Percentiles rank a stretch among this genome's conserved stretches.
phyloP scores from a whole-genome alignment of 345 rosid species.

The Euphorbia pulcherrima region DNA sequence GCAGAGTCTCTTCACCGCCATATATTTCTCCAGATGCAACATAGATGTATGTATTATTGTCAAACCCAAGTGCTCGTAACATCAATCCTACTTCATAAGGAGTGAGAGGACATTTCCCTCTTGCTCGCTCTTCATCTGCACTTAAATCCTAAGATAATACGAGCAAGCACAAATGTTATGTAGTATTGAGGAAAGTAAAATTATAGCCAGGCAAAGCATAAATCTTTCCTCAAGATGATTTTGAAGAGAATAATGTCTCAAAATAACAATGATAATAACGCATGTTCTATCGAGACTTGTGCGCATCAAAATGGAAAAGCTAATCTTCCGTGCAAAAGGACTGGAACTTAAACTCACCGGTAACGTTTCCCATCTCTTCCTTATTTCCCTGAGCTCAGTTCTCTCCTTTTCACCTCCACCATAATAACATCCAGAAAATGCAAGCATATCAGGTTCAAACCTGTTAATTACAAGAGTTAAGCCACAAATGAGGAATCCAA shows the following conservation, averaged over 20 bases:
- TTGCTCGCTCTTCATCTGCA: constrained; percentile 77
- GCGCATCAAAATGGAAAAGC: neutral
- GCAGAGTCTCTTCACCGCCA: constrained; percentile 86
- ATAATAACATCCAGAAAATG: constrained; percentile 96
- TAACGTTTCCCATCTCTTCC: constrained; percentile 94
- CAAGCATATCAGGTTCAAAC: constrained; percentile 99
- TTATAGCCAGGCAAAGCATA: neutral
- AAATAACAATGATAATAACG: neutral
- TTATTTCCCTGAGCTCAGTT: constrained; percentile 77
- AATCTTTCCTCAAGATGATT: neutral
- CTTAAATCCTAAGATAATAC: constrained; percentile 60
- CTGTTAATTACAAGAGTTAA: constrained; percentile 30
- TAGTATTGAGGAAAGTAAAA: neutral
- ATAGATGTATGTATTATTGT: constrained; percentile 75
- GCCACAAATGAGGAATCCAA: constrained; percentile 1
- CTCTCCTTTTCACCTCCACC: constrained; percentile 99
- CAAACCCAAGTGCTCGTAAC: constrained; percentile 92
- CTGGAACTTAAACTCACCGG: constrained; percentile 58
- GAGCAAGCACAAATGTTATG: neutral
- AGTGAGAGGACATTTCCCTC: constrained; percentile 95
- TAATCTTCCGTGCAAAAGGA: neutral
- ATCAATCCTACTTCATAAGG: constrained; percentile 96
- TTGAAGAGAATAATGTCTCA: constrained; percentile 1
- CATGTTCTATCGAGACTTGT: neutral
- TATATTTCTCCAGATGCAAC: constrained; percentile 99